Conservation (phyloP, 352 stramenopile species). For the Phytophthora kernoviae region DNA sequence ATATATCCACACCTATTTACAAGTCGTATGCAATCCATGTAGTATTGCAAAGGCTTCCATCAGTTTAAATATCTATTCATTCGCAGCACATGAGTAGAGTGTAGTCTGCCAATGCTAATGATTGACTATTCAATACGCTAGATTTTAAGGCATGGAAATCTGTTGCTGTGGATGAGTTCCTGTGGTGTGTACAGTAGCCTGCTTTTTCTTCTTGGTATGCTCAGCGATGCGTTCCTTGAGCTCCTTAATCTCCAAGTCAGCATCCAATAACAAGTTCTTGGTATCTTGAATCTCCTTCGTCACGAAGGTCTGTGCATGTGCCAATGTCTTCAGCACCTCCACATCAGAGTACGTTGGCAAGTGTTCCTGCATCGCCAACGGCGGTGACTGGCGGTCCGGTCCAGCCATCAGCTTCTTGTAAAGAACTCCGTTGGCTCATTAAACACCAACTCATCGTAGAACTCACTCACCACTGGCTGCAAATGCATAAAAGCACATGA, state of each 20-base stretch:
- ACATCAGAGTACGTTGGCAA: constrained; percentile 91
- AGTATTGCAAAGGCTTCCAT: not conserved
- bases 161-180: not conserved
- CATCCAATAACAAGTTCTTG: constrained; percentile 68
- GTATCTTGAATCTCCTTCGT: constrained; percentile 70
- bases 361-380: constrained; percentile 80
- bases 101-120: no score
- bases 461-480: constrained; percentile 95
- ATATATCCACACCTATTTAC: constrained; percentile 40
- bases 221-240: constrained; percentile 77
- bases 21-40: not conserved
- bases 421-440: constrained; percentile 96
- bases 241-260: constrained; percentile 77
- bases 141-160: not conserved
- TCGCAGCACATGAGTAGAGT: no score
- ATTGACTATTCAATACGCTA: no score
- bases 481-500: constrained; percentile 5
- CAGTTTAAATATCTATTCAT: constrained; percentile 1
- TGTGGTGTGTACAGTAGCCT: constrained; percentile 18
- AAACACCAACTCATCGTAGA: constrained; percentile 99
- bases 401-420: constrained; percentile 91
- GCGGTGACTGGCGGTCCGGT: constrained; percentile 66
- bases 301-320: constrained; percentile 85
- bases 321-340: constrained; percentile 84
- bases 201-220: constrained; percentile 80